Evolutionary conservation across 31 red algal species (phyloP).

Genomic region (Bonnemaisonia californica): DNA sequence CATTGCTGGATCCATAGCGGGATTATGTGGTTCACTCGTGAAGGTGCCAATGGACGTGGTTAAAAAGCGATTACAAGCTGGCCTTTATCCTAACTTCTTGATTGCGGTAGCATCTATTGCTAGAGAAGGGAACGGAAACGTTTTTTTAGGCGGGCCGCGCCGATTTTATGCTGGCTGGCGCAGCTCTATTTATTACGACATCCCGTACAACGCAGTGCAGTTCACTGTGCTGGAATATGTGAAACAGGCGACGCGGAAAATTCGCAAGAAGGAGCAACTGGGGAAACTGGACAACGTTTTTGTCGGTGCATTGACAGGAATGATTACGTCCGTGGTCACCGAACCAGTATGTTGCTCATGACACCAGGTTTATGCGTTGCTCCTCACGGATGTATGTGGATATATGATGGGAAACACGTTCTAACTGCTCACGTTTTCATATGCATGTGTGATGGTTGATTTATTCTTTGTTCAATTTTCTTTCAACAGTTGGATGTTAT

Average conservation of each 20-base stretch:
- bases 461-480: neutral
- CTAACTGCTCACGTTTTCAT: neutral
- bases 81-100: conserved; percentile 51
- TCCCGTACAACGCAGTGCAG: conserved; percentile 71
- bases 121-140: conserved; percentile 3
- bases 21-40: conserved; percentile 70
- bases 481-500: conserved; percentile 59
- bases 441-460: neutral
- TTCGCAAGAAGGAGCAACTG: conserved; percentile 11
- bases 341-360: conserved; percentile 68
- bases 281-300: conserved; percentile 40
- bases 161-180: conserved; percentile 60
- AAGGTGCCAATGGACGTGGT: conserved; percentile 72
- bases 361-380: too few species aligned
- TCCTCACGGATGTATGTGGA: too few species aligned
- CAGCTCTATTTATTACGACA: conserved; percentile 67
- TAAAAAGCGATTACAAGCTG: conserved; percentile 80
- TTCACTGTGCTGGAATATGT: conserved; percentile 72
- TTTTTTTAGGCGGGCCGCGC: conserved; percentile 5
- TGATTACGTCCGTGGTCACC: conserved; percentile 68
- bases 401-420: too few species aligned
- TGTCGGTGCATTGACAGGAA: conserved; percentile 71
- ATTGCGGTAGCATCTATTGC: conserved; percentile 50
- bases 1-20: conserved; percentile 68
- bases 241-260: conserved; percentile 29